These are phyloP conservation scores for Leccinum angustisporum DNA, from an alignment of 1,284 basidiomycete species.

Conservation along the genomic window DNA sequence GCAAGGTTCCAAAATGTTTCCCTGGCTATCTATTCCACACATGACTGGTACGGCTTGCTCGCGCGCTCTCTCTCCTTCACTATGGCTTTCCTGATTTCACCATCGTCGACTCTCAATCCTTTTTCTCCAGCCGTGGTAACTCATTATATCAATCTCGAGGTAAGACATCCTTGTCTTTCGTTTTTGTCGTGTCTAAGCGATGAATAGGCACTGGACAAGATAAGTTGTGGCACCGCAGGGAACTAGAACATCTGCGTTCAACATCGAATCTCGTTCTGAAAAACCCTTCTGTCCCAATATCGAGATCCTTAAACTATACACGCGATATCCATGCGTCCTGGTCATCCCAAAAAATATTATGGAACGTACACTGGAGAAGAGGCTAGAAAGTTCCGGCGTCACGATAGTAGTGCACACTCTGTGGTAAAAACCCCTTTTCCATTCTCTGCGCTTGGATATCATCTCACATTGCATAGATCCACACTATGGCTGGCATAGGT, in stretches of 20 bases:
- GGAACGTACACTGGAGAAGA: conserved; percentile 42
- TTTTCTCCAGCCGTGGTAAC: conserved; percentile 42
- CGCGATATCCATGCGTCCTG: conserved; percentile 45
- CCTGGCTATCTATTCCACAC: neutral
- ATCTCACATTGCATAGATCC: conserved; percentile 12
- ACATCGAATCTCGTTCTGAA: conserved; percentile 34
- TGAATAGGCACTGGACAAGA: conserved; percentile 44
- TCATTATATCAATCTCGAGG: conserved; percentile 47
- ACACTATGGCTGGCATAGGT: conserved; percentile 18
- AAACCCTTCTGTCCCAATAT: conserved; percentile 32
- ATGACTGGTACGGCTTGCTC: no score
- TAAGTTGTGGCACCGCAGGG: conserved; percentile 46
- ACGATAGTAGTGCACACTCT: conserved; percentile 45
- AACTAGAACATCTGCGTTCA: conserved; percentile 29
- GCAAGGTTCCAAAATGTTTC: neutral
- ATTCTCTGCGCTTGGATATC: no score
- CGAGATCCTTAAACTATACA: conserved; percentile 35
- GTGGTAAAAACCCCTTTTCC: no score
- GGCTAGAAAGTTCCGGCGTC: conserved; percentile 31
- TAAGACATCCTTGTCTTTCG: conserved; percentile 2
- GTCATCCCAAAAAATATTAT: conserved; percentile 48
- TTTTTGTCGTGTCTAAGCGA: neutral
- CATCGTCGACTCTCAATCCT: conserved; percentile 44
- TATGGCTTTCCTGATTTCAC: conserved; percentile 44
- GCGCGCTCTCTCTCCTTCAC: conserved; percentile 22